These are phyloP conservation scores for Cucumis variabilis DNA, from an alignment of 331 rosid species.

Conservation along the genomic window DNA sequence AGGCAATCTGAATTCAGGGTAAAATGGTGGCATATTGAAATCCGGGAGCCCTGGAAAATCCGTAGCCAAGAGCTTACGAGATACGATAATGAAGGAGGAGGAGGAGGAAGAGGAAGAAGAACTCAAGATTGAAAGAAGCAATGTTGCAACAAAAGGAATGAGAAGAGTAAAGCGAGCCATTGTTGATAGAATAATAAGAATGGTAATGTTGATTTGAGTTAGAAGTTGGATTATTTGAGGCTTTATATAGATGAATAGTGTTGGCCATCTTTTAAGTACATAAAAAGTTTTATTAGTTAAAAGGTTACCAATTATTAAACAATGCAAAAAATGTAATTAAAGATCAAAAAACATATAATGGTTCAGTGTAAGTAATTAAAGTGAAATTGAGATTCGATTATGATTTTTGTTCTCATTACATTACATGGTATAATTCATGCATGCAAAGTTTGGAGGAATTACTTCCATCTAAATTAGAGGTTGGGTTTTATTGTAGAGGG, in stretches of 20 bases:
- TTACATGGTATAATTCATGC: too few relatives aligned
- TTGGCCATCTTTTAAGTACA: neutral
- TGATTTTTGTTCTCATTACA: too few relatives aligned
- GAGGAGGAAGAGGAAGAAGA: neutral
- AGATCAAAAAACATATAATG: too few relatives aligned
- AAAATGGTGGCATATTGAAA: neutral
- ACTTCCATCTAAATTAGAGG: conserved; percentile 23
- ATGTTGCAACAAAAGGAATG: neutral
- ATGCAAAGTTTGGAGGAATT: neutral
- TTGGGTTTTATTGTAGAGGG: neutral
- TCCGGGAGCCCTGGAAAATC: neutral
- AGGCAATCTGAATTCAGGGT: neutral
- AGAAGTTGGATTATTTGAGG: neutral
- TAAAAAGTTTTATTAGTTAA: too few relatives aligned
- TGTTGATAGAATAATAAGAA: neutral
- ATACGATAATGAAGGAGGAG: neutral
- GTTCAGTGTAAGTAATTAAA: too few relatives aligned
- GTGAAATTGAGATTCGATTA: too few relatives aligned
- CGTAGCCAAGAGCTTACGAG: conserved; percentile 4
- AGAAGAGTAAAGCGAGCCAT: neutral
- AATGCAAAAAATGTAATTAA: too few relatives aligned
- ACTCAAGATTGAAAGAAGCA: neutral
- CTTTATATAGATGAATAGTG: neutral
- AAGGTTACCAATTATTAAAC: too few relatives aligned
- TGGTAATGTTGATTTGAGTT: neutral